These are phyloP conservation scores for Porogramme epimiltina DNA, from an alignment of 1,284 basidiomycete species.

Conservation along the genomic window DNA sequence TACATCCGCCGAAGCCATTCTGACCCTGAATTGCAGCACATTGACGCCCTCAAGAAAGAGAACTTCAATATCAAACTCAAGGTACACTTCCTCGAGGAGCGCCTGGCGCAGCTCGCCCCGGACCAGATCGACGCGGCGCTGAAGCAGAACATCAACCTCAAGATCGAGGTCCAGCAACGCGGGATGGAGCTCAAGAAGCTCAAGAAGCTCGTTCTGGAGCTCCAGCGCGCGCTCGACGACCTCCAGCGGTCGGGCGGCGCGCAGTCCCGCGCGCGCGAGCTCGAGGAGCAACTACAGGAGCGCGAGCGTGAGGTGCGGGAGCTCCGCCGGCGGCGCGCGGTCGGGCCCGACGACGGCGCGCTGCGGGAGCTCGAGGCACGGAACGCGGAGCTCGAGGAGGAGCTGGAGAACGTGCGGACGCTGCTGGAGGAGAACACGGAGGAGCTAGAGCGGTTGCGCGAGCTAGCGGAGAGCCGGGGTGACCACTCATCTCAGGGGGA, in stretches of 20 bases:
- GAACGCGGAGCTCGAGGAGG: slow-evolving; percentile 69
- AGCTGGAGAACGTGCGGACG: slow-evolving; percentile 64
- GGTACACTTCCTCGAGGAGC: slow-evolving; percentile 91
- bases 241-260: slow-evolving; percentile 59
- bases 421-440: slow-evolving; percentile 78
- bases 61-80: slow-evolving; percentile 94
- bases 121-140: slow-evolving; percentile 91
- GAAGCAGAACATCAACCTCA: slow-evolving; percentile 93
- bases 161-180: slow-evolving; percentile 89
- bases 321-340: slow-evolving; percentile 46
- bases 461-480: slow-evolving; percentile 57
- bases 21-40: slow-evolving; percentile 63
- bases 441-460: slow-evolving; percentile 68
- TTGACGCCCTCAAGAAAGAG: slow-evolving; percentile 92
- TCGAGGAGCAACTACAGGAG: slow-evolving; percentile 71
- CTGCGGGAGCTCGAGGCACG: slow-evolving; percentile 56
- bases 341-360: slow-evolving; percentile 45
- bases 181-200: slow-evolving; percentile 93
- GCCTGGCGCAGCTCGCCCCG: slow-evolving; percentile 83
- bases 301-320: slow-evolving; percentile 70
- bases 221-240: slow-evolving; percentile 78
- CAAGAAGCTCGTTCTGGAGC: slow-evolving; percentile 85
- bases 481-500: slow-evolving; percentile 44
- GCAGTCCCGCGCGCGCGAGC: slow-evolving; percentile 56
- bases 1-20: too few species aligned